Base-by-base conservation (phyloP, 345 rosid species). In the Aethionema arabicum region DNA sequence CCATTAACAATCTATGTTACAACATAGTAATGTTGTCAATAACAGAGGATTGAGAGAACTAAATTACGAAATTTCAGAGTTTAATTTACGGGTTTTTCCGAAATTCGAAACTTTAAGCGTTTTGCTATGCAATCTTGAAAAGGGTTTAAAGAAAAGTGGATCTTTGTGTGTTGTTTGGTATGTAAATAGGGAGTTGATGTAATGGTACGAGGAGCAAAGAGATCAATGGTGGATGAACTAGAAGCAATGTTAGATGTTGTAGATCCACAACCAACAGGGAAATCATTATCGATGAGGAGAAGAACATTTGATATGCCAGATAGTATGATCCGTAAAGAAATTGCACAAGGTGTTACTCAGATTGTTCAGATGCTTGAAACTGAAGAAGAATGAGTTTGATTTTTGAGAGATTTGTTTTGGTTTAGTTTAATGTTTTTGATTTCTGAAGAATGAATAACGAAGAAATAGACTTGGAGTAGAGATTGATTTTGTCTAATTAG, bases 261-360 rank as follows among this genome's bases (percentile, higher is more conserved):
- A 42, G 97, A 93, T 50, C 96, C 99, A 27, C 90, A 90, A 55
- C 93, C 97, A 8, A 57, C 69, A 0, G 84, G 90, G 48, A 90
- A 73, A 59, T 74, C 76, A 8, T 80, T 85, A 54, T 89, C 96
- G 36, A 78, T 89, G 89, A 83, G 70, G 65, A 81, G 88, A 71
- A 82, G 97, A 74, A 80, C 96, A 21, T 93, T 93, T 13, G 92
- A 87, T 72, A 75, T 90, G 95, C 97, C 99, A 3, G 96, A 85
- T 63, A 73, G 83, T 41, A 57, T 76, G 43, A 78, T 90, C 48
- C 69, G 63, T 77, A 78, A 78, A 61, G 99, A 90, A 64, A 84
- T 87, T 10, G 97, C 91, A 0, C 87, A 85, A 21, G 84, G 97
- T 4, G 99, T 90, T 54, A 81, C 95, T 6, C 90, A 90, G 68